A percentile compares a stretch with the other conserved stretches of the same genome.
Evolutionary conservation across 1,284 basidiomycete genomes (phyloP).

Genomic region (Exobasidium rhododendri): DNA sequence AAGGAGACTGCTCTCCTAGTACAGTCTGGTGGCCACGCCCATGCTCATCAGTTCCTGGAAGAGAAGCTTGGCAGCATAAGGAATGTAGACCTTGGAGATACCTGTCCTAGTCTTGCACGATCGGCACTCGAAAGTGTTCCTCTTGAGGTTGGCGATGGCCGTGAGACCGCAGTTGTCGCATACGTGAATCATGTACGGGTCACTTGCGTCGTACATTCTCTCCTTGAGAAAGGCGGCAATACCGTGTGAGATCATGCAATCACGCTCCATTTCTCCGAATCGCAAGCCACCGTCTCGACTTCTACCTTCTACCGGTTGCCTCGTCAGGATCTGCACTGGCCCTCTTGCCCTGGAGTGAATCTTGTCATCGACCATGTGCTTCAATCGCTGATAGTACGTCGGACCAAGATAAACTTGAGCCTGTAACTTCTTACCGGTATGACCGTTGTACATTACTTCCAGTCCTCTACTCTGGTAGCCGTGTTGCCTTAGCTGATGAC

Average conservation of each 20-base stretch:
- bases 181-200: constrained; percentile 52
- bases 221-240: constrained; percentile 83
- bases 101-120: constrained; percentile 51
- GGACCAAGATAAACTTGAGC: constrained; percentile 98
- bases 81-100: constrained; percentile 54
- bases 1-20: too few species aligned
- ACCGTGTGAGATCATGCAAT: constrained; percentile 99
- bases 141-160: constrained; percentile 51
- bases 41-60: constrained; percentile 69
- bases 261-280: constrained; percentile 99
- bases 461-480: constrained; percentile 77
- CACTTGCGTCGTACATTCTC: constrained; percentile 52
- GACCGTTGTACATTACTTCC: constrained; percentile 98
- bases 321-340: constrained; percentile 93
- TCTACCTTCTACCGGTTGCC: constrained; percentile 98
- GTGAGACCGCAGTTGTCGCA: constrained; percentile 52
- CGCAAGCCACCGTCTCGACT: constrained; percentile 96
- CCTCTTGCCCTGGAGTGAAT: constrained; percentile 96
- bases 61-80: constrained; percentile 67
- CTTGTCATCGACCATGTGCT: constrained; percentile 99
- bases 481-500: constrained; percentile 40
- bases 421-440: constrained; percentile 92
- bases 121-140: constrained; percentile 51
- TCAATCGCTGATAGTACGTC: constrained; percentile 97
- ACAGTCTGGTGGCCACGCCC: constrained; percentile 51